Base-by-base conservation (phyloP, 2,329 filamentous ascomycete species). In the Pseudogymnoascus sp. region DNA sequence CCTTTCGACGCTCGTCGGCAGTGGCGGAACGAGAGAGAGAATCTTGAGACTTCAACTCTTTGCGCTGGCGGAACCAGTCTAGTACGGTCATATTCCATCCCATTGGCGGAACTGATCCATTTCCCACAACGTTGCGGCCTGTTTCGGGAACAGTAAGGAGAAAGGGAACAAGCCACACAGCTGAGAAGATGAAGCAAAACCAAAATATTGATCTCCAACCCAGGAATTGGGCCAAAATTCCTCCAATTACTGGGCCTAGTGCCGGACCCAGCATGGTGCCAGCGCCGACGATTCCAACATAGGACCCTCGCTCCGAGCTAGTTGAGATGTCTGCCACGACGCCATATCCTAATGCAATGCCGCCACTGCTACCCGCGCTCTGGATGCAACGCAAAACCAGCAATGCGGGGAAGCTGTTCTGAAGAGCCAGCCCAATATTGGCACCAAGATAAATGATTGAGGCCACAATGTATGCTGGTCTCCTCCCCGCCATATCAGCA, bases 281-380 rank as follows among this genome's bases (percentile, higher is more conserved):
- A 15, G 37, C 33, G 33, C 35, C 33, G n/a, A 85, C 82, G 63
- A 85, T 81, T 59, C 84, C 88, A 76, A 92, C 86, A 69, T 89
- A 92, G 61, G 80, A 82, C 2, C 89, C 90, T 66, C 90, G 78
- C 71, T 93, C 87, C 0, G 82, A 79, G 50, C 81, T 84, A 0
- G 86, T 84, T 0, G 85, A 80, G 4, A 92, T 79, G 67, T 94
- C 90, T 0, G 87, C 85, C 11, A 92, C 82, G 1, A 91, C 84
- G 1, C 85, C 89, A 64, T 82, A 87, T 0, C 83, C 84, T 1
- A 94, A 76, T 0, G 89, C 86, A n/a, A 91, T 77, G 0, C 87
- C 81, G 0, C 78, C 79, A 64, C 77, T 79, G 63, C 77, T 80
- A 0, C 57, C 57, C 2, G 57, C 57, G 24, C 57, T 59, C 57